These are phyloP conservation scores for Groenewaldozyma sp. DNA, from an alignment of 1,139 yeast genomes.

Conservation along the genomic window DNA sequence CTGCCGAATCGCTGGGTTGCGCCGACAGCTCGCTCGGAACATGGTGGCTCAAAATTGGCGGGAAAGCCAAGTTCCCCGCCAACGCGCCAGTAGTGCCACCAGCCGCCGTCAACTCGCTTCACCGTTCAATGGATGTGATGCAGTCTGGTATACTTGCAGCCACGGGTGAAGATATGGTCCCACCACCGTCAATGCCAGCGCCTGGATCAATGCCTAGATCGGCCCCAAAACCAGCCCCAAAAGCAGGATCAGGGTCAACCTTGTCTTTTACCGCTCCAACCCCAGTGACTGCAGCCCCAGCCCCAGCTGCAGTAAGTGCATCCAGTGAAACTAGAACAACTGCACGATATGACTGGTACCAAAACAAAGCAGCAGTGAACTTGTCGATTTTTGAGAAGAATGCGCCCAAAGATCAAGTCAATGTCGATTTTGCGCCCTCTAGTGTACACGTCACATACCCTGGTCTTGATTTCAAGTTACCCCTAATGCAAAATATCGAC, in stretches of 20 bases:
- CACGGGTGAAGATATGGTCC: not conserved
- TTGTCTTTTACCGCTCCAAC: not conserved
- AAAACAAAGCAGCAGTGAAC: conserved; percentile 46
- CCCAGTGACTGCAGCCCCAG: not conserved
- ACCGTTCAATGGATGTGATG: conserved; percentile 12
- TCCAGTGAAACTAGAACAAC: conserved; percentile 1
- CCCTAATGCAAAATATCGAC: conserved; percentile 43
- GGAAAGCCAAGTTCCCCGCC: conserved; percentile 6
- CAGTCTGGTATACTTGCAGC: conserved; percentile 13
- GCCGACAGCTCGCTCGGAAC: conserved; percentile 33
- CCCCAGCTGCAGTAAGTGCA: too few relatives aligned
- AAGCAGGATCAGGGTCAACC: too few relatives aligned
- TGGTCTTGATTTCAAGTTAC: conserved; percentile 37
- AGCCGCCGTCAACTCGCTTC: conserved; percentile 1
- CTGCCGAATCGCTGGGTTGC: conserved; percentile 42
- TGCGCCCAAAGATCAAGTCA: conserved; percentile 40
- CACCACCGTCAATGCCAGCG: not conserved
- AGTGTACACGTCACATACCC: conserved; percentile 10
- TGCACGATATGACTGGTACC: conserved; percentile 76
- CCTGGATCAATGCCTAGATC: not conserved
- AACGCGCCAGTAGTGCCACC: too few relatives aligned
- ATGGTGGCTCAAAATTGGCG: conserved; percentile 17
- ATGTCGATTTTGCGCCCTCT: conserved; percentile 30
- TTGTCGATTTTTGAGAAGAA: conserved; percentile 67
- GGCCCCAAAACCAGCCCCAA: not conserved